Evolutionary conservation across 208 protist genomes (phyloP).

Genomic region (Cochliopodium minus): DNA sequence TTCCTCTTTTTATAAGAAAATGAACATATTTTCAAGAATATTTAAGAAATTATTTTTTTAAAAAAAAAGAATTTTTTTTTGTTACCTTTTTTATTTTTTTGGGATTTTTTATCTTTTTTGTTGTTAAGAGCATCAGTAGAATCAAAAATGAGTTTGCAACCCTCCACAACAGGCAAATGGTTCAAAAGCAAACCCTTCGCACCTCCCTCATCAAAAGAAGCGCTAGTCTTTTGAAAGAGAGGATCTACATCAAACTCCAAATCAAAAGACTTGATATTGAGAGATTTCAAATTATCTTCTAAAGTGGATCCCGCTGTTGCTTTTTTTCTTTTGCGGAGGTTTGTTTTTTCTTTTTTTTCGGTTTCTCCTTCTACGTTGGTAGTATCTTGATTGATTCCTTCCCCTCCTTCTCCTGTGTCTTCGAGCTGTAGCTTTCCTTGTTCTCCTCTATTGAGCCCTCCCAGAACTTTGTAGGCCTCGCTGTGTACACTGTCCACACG

Average conservation of each 20-base stretch:
- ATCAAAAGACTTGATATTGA: conserved; percentile 32
- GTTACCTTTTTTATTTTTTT: background rate
- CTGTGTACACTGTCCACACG: conserved; percentile 51
- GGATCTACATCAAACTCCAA: conserved; percentile 34
- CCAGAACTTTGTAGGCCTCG: conserved; percentile 41
- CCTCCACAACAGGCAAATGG: conserved; percentile 19
- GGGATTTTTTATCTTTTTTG: background rate
- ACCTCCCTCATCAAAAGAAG: conserved; percentile 14
- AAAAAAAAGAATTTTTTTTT: too few relatives aligned
- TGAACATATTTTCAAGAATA: background rate
- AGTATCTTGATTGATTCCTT: conserved; percentile 6
- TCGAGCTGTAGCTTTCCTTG: conserved; percentile 9
- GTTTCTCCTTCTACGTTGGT: background rate
- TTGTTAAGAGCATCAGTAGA: background rate
- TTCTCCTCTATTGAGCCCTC: conserved; percentile 18
- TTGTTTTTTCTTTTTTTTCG: conserved; percentile 2
- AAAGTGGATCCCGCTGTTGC: conserved; percentile 19
- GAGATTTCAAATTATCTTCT: conserved; percentile 25
- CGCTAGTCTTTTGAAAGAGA: conserved; percentile 34
- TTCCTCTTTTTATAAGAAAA: background rate
- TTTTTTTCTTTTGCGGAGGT: conserved; percentile 13
- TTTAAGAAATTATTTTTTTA: background rate
- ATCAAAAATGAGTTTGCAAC: conserved; percentile 36
- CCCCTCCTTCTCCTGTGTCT: conserved; percentile 4
- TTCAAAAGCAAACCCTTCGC: conserved; percentile 38